These are phyloP conservation scores for Prillingera fragicola DNA, from an alignment of 1,284 basidiomycete species.

Conservation along the genomic window DNA sequence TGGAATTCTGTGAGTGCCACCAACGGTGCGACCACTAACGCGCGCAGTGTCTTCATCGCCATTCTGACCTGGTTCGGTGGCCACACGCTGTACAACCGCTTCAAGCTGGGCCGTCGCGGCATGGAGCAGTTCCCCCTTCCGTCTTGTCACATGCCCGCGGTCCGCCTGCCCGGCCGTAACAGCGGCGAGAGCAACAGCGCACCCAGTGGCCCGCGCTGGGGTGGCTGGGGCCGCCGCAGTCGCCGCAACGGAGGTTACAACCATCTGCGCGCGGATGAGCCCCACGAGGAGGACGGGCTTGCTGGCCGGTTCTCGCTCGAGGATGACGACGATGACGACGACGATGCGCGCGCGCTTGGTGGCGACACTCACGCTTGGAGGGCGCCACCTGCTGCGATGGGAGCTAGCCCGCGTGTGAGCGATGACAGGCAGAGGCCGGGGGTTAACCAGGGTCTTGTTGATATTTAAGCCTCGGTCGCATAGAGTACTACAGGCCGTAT, in stretches of 20 bases:
- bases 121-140: conserved; percentile 39
- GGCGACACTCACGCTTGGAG: conserved; percentile 38
- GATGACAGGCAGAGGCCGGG: conserved; percentile 17
- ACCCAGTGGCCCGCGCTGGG: conserved; percentile 11
- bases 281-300: conserved; percentile 56
- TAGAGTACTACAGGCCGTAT: too few species aligned
- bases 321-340: conserved; percentile 40
- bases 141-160: conserved; percentile 7
- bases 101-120: conserved; percentile 40
- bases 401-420: neutral
- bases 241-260: conserved; percentile 34
- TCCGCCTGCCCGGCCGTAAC: neutral
- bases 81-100: conserved; percentile 45
- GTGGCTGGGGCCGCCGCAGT: conserved; percentile 32
- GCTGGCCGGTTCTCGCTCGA: conserved; percentile 43
- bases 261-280: conserved; percentile 36
- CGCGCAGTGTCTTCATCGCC: conserved; percentile 36
- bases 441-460: conserved; percentile 35
- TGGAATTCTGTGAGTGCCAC: conserved; percentile 22
- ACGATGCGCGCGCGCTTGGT: conserved; percentile 19
- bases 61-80: conserved; percentile 43
- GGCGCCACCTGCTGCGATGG: conserved; percentile 3
- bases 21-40: neutral
- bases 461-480: too few species aligned
- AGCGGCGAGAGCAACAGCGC: conserved; percentile 1